Base-by-base conservation (phyloP, 768 basidiomycete species). In the Cytidiella melzeri region DNA sequence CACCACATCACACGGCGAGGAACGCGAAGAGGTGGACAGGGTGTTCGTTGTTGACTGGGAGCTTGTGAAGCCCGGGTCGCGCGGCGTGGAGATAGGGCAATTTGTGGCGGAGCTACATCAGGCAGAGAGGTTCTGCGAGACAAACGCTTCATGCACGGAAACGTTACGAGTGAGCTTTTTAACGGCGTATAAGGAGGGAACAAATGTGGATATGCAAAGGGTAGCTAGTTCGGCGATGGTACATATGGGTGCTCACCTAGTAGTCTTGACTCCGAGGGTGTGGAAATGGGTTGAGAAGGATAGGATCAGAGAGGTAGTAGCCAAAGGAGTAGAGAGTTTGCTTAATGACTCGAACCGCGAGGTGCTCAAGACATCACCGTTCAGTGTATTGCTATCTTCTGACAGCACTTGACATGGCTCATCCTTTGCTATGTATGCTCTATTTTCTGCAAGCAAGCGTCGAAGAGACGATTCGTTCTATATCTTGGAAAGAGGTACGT, bases 21-120 rank as follows among this genome's bases (percentile, higher is more conserved):
- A 67, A 12, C 26, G 26, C 11, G 47, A 23, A 1, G 42, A 51
- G 9, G 55, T 81, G 34, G 65, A 69, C 57, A 69, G 63, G 10
- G 55, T 81, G 9, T 72, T 67, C 37, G 67, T 84, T 28, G 55
- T 85, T 40, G 84, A 86, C 61, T 86, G 84, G 84, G 84, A 87
- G 56, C 41, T 83, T 9, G 63, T 71, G 30, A 83, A 73, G 63
- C 68, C 74, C 0, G 82, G n/a, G 48, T 80, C 23, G 68, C 73
- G 4, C 81, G 75, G 3, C 52, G 30, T 79, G 4, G 84, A 86
- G 43, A 60, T 85, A n/a, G n/a, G n/a, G n/a, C n/a, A n/a, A n/a
- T n/a, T n/a, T n/a, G n/a, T 73, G 48, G 82, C 79, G 3, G 84
- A 85, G 60, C 60, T 85, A 47, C 66, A 75, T 58, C 67, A 70